A percentile compares a stretch with the other conserved stretches of the same genome.
phyloP scores from a whole-genome alignment of 495 filamentous ascomycete species.

The Tetracladium marchalianum region DNA sequence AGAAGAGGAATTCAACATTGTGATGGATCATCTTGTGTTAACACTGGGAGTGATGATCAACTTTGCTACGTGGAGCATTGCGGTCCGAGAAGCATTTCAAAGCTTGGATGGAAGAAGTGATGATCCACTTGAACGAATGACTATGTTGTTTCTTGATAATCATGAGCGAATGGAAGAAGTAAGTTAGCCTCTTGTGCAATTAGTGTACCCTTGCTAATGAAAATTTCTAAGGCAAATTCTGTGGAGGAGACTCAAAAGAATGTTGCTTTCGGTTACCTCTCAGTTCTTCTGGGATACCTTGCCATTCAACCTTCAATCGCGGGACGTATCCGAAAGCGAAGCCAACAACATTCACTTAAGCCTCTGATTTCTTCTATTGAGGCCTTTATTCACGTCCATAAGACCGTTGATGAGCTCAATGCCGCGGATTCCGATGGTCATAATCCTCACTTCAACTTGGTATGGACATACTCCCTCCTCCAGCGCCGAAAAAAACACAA shows the following conservation, averaged over 20 bases:
- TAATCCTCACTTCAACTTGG: conserved; percentile 38
- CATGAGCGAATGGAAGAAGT: conserved; percentile 38
- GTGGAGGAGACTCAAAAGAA: conserved; percentile 75
- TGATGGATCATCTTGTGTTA: conserved; percentile 65
- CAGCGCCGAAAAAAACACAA: too few species aligned
- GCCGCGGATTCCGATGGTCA: conserved; percentile 37
- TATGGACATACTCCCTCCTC: too few species aligned
- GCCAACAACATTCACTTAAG: conserved; percentile 50
- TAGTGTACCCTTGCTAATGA: conserved; percentile 1
- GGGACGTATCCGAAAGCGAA: conserved; percentile 34
- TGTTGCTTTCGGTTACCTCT: conserved; percentile 84
- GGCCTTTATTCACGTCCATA: conserved; percentile 74
- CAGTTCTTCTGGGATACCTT: conserved; percentile 73
- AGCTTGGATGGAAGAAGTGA: conserved; percentile 13
- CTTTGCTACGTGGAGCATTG: conserved; percentile 64
- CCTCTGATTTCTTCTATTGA: conserved; percentile 67
- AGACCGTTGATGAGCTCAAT: conserved; percentile 54
- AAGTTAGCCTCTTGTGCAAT: conserved; percentile 31
- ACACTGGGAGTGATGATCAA: conserved; percentile 83
- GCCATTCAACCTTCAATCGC: conserved; percentile 49
- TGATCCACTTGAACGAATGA: conserved; percentile 34
- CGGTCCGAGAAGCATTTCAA: conserved; percentile 31
- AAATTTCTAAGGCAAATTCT: conserved; percentile 61
- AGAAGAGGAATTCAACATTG: conserved; percentile 33
- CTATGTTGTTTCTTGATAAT: conserved; percentile 42